These are phyloP conservation scores for Coniochaeta ligniaria DNA, from an alignment of 2,329 filamentous ascomycete genomes.

Conservation along the genomic window DNA sequence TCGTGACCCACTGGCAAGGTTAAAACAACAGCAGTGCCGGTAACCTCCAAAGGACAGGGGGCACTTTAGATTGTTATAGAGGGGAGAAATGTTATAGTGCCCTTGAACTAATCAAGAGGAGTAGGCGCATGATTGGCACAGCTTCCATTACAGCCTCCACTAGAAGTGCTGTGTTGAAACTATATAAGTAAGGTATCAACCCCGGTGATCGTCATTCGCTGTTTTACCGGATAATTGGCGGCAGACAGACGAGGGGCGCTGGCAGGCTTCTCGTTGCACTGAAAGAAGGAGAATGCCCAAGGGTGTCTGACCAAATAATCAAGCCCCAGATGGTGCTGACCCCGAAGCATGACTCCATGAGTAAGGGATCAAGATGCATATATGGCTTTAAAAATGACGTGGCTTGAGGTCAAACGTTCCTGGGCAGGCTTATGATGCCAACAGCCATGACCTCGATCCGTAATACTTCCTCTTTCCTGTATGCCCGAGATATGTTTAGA, in stretches of 20 bases:
- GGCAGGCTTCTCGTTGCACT: not conserved
- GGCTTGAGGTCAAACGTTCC: no score
- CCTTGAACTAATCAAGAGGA: not conserved
- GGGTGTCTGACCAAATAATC: not conserved
- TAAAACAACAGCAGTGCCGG: not conserved
- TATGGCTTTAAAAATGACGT: no score
- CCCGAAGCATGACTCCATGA: not conserved
- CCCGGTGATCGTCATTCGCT: not conserved
- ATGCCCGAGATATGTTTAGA: no score
- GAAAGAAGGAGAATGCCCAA: not conserved
- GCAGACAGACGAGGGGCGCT: not conserved
- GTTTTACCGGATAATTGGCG: not conserved
- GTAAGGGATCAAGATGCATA: no score
- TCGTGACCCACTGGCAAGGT: not conserved
- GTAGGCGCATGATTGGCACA: not conserved
- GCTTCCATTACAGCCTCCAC: not conserved
- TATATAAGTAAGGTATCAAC: not conserved
- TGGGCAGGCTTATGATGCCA: no score
- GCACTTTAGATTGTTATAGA: not conserved
- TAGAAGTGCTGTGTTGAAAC: not conserved
- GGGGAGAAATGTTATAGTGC: not conserved
- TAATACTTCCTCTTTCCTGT: no score
- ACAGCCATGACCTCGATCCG: not conserved
- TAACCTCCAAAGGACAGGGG: not conserved
- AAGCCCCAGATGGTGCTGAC: no score